Conservation (phyloP, 805 yeast species). For the Candida boidinii region DNA sequence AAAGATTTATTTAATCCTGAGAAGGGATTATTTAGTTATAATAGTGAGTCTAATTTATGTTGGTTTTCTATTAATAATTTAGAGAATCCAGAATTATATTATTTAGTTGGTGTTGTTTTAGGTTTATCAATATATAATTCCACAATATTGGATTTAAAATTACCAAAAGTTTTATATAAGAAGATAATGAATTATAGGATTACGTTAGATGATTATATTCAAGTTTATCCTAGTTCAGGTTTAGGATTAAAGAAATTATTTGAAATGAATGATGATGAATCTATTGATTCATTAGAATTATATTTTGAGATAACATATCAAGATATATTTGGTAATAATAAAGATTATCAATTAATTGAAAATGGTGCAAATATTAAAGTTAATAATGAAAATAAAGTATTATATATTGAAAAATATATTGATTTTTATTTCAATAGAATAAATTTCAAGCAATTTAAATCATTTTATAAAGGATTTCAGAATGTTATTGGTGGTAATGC, state of each 20-base stretch:
- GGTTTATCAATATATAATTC: conserved; percentile 92
- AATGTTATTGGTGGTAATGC: conserved; percentile 77
- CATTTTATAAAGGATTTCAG: conserved; percentile 65
- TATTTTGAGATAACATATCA: conserved; percentile 55
- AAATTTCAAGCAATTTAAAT: conserved; percentile 40
- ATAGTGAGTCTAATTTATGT: conserved; percentile 58
- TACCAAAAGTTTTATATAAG: conserved; percentile 74
- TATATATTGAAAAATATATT: conserved; percentile 57
- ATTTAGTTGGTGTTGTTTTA: conserved; percentile 73
- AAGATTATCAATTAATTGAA: conserved; percentile 42
- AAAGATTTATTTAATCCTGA: conserved; percentile 61
- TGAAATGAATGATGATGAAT: conserved; percentile 37
- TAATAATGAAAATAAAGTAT: conserved; percentile 44
- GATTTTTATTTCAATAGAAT: conserved; percentile 51
- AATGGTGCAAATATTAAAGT: conserved; percentile 53
- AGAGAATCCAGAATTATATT: conserved; percentile 48
- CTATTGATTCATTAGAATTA: conserved; percentile 37
- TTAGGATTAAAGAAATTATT: conserved; percentile 38
- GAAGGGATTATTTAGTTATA: conserved; percentile 56
- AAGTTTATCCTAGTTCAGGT: conserved; percentile 63
- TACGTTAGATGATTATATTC: conserved; percentile 54
- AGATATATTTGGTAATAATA: conserved; percentile 35
- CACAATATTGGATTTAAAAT: conserved; percentile 68
- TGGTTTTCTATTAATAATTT: conserved; percentile 63
- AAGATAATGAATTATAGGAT: conserved; percentile 50